Evolutionary conservation across 805 yeast genomes (phyloP).

Genomic region (Yarrowia alimentaria): DNA sequence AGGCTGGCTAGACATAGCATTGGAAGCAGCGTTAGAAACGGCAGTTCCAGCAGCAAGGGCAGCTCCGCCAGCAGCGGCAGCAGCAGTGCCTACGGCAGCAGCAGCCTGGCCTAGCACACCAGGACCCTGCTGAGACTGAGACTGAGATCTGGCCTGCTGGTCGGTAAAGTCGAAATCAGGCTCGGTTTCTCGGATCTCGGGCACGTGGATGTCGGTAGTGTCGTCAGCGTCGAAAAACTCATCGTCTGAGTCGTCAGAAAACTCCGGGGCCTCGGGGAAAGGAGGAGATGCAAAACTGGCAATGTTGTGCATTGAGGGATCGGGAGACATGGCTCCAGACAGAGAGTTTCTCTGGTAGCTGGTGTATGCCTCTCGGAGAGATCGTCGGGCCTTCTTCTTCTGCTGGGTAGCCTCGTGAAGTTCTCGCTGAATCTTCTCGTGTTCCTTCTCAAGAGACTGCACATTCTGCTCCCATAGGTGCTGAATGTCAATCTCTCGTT

Average conservation of each 20-base stretch:
- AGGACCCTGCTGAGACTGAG: not conserved
- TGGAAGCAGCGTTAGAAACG: slow-evolving; percentile 2
- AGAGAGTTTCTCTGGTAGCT: slow-evolving; percentile 25
- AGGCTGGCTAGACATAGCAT: slow-evolving; percentile 10
- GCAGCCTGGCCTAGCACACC: no score
- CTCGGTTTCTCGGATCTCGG: slow-evolving; percentile 22
- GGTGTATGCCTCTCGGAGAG: slow-evolving; percentile 30
- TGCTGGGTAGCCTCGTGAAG: slow-evolving; percentile 39
- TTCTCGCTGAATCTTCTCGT: slow-evolving; percentile 43
- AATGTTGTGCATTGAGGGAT: slow-evolving; percentile 11
- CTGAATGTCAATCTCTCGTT: slow-evolving; percentile 38
- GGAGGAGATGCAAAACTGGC: slow-evolving; percentile 35
- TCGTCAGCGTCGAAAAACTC: slow-evolving; percentile 42
- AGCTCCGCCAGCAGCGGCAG: not conserved
- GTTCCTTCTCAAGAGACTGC: slow-evolving; percentile 44
- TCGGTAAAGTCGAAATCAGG: slow-evolving; percentile 18
- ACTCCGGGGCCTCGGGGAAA: slow-evolving; percentile 36
- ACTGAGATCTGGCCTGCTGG: no score
- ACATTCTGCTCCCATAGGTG: slow-evolving; percentile 46
- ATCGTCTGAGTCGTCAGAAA: slow-evolving; percentile 39
- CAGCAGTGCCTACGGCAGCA: not conserved
- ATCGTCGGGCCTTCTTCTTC: slow-evolving; percentile 37
- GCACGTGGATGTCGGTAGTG: slow-evolving; percentile 7
- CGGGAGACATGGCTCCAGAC: slow-evolving; percentile 29
- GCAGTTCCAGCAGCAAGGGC: slow-evolving; percentile 2